phyloP scores from a whole-genome alignment of 306 rosid genomes.

The Spatholobus suberectus region DNA sequence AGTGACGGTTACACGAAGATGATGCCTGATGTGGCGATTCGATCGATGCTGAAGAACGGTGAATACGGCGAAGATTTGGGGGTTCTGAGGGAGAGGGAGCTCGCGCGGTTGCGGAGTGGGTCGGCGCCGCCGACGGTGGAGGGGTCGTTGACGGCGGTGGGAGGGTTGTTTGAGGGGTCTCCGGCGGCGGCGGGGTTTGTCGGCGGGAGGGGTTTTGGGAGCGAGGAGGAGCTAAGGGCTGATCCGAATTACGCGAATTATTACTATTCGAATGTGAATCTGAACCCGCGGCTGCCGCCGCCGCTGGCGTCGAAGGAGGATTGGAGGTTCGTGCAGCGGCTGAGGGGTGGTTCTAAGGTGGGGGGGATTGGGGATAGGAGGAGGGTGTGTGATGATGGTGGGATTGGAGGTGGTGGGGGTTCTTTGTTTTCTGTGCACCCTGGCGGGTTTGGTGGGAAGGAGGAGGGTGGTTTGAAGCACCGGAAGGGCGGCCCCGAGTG shows the following conservation, averaged over 20 bases:
- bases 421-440: slow-evolving; percentile 73
- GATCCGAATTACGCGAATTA: slow-evolving; percentile 83
- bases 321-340: slow-evolving; percentile 77
- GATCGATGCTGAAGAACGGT: slow-evolving; percentile 65
- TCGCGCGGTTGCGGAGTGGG: slow-evolving; percentile 77
- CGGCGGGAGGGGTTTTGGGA: slow-evolving; percentile 35
- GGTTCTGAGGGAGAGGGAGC: slow-evolving; percentile 71
- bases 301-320: slow-evolving; percentile 91
- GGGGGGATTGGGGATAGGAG: neutral
- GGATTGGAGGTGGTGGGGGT: slow-evolving; percentile 56
- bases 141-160: slow-evolving; percentile 75
- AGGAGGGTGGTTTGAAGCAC: slow-evolving; percentile 50
- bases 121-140: slow-evolving; percentile 97
- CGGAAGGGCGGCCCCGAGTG: slow-evolving; percentile 64
- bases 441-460: slow-evolving; percentile 72
- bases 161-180: slow-evolving; percentile 57
- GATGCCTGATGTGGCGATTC: slow-evolving; percentile 80
- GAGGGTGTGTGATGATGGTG: slow-evolving; percentile 42
- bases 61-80: slow-evolving; percentile 72
- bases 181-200: slow-evolving; percentile 47
- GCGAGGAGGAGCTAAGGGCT: slow-evolving; percentile 83
- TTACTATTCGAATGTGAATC: slow-evolving; percentile 77
- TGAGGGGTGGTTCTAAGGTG: slow-evolving; percentile 69
- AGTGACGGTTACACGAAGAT: slow-evolving; percentile 65
- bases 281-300: slow-evolving; percentile 89